These are phyloP conservation scores for Bipolaris oryzae DNA, from an alignment of 2,329 filamentous ascomycete species.

Conservation along the genomic window DNA sequence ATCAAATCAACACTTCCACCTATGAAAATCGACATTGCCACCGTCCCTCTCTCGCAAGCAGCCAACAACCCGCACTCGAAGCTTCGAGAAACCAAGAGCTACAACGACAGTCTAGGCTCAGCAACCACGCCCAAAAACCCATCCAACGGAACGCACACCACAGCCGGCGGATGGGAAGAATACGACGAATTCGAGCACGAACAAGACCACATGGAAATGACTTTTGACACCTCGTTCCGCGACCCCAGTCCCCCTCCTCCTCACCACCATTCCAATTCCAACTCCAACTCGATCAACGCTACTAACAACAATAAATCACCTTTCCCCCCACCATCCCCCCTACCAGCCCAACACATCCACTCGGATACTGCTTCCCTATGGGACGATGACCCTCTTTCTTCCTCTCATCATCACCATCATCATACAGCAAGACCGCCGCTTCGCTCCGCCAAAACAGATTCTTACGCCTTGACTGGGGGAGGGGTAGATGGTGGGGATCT, in stretches of 20 bases:
- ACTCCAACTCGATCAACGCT: constrained; percentile 13
- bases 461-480: not conserved
- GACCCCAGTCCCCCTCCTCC: constrained; percentile 18
- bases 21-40: constrained; percentile 71
- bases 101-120: constrained; percentile 46
- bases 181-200: constrained; percentile 46
- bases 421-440: constrained; percentile 31
- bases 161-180: constrained; percentile 35
- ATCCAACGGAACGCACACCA: constrained; percentile 23
- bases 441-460: constrained; percentile 38
- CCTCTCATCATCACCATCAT: not conserved
- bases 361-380: constrained; percentile 19
- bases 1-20: constrained; percentile 87
- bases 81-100: constrained; percentile 51
- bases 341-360: constrained; percentile 1
- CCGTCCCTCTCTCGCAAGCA: constrained; percentile 23
- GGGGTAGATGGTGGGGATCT: constrained; percentile 11
- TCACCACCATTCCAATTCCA: constrained; percentile 11
- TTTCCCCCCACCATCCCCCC: not conserved
- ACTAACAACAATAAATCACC: not conserved
- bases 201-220: constrained; percentile 49
- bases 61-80: constrained; percentile 27
- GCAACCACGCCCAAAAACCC: constrained; percentile 16
- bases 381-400: not conserved
- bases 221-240: constrained; percentile 51